These are phyloP conservation scores for Theobroma grandiflorum DNA, from an alignment of 441 rosid genomes.

Conservation along the genomic window DNA sequence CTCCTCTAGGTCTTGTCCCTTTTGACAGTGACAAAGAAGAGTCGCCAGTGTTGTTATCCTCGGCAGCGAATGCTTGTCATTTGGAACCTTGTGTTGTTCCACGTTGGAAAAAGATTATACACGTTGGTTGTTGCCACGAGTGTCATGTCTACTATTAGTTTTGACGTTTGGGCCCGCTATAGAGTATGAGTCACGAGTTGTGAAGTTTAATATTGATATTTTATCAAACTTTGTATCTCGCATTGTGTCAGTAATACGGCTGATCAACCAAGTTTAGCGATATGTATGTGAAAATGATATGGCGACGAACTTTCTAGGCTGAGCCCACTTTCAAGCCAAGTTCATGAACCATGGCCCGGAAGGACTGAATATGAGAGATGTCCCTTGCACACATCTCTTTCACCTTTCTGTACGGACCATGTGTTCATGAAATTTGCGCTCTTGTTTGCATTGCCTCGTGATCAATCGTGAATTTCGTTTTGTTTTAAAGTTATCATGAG, in stretches of 20 bases:
- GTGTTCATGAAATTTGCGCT: background rate
- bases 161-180: background rate
- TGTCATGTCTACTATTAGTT: too few relatives aligned
- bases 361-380: background rate
- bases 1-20: background rate
- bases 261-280: background rate
- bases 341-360: background rate
- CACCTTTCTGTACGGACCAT: background rate
- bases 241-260: background rate
- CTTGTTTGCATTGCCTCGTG: background rate
- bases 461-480: background rate
- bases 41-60: background rate
- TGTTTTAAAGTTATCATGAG: background rate
- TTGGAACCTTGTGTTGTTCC: constrained; percentile 1
- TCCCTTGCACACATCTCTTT: background rate
- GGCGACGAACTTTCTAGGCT: background rate
- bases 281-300: background rate
- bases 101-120: background rate
- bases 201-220: background rate
- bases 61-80: background rate
- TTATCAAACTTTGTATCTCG: background rate
- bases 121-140: background rate
- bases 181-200: constrained; percentile 15
- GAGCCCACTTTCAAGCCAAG: background rate
- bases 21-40: background rate